Base-by-base conservation (phyloP, 202 grass and related monocot genomes). In the Musa balbisiana region DNA sequence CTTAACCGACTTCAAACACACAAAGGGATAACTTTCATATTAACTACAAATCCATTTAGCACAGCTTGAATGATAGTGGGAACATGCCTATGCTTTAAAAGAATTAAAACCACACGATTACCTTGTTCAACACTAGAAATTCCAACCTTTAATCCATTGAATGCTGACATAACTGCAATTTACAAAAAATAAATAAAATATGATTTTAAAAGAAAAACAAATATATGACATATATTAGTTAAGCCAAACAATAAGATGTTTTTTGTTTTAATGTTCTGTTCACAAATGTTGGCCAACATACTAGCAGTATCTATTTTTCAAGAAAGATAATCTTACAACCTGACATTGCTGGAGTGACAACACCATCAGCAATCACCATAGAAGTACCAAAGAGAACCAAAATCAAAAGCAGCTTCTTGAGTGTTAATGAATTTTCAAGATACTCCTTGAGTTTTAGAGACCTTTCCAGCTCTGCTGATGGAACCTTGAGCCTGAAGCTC, bases 341-440 rank as follows among this genome's bases (percentile, higher is more conserved):
- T 93, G 95, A 98, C 85, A 94, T 98, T 60, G 89, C 91, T 22
- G 95, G 89, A 76, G 95, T 94, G 33, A 90, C 85, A 73, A 98
- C 85, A 75, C 95, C 91, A 78, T 92, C 95, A 16, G 87, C 91
- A 74, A 98, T 86, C 51, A 98, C 83, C 95, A 98, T 94, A 73
- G 87, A 92, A 86, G 91, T 98, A 69, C 91, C 91, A 85, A 94
- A 84, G 67, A 98, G 85, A 89, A 98, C 95, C 73, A 98, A 83
- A 86, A 92, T 82, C 83, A 98, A 82, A 89, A 98, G 95, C 75
- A 98, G 33, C 66, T 87, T 94, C 85, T 94, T 98, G n/a, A 98
- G 81, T 73, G 75, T 86, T 75, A 85, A 88, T 72, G 95, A 98
- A 69, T 89, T 85, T 82, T 98, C 91, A 70, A 98, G 89, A 58